Base-by-base conservation (phyloP, 371 early-diverging fungal genomes). In the Mucor irregularis region DNA sequence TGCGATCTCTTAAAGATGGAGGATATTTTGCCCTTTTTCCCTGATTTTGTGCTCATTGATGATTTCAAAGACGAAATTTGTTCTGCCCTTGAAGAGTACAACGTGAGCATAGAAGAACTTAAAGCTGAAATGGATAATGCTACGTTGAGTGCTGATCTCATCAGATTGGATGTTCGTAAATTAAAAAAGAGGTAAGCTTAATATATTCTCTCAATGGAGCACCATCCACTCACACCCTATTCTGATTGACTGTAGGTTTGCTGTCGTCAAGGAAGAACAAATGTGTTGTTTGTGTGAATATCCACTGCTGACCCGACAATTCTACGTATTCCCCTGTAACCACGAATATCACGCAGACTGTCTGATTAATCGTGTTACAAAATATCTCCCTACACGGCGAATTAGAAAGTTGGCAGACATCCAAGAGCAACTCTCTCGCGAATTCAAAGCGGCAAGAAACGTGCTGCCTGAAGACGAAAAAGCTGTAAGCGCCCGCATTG, bases 1-100 rank as follows among this genome's bases (percentile, higher is more conserved):
- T 86, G 89, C 31, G 90, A 91, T 38, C 71, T 96, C 11, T 71
- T 97, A 31, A 91, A 91, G 58, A 91, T 98, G 49, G 95, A 96
- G 65, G 97, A 98, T 63, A 87, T 98, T 22, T 66, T 98, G 25
- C 96, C 95, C 1, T 93, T 90, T 68, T 96, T 98, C 66, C 96
- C 97, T 0, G 97, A 97, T 55, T 95, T 94, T 73, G 90, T 91
- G 0, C 74, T 88, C 0, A 97, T 98, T 62, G 94, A 96, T 60
- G 94, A 96, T 54, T 95, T 97, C 67, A 96, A 96, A 59, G 85
- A 85, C 37, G 96, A 95, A 57, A 88, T 95, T 7, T 91, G 90
- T 64, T 61, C 74, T 8, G 93, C 95, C 2, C 74, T 96, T 13
- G 90, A 91, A 49, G 89, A 90, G 44, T 94, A 95, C 62, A 92